A percentile compares a stretch with the other conserved stretches of the same genome.
phyloP scores from a whole-genome alignment of 352 stramenopile genomes.

The Pythium guiyangense region DNA sequence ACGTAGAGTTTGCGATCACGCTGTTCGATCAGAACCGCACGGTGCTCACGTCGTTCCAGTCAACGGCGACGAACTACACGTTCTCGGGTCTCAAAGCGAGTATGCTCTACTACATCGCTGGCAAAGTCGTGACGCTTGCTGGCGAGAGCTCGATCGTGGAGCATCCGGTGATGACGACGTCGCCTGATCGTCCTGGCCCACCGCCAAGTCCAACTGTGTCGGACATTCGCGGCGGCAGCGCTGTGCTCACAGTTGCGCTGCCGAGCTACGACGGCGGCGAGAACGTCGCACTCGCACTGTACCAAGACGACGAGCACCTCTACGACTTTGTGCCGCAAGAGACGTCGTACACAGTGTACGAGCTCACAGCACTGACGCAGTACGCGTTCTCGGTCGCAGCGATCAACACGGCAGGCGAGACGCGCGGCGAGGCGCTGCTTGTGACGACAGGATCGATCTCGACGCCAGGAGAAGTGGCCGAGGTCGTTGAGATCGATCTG shows the following conservation, averaged over 20 bases:
- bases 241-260: conserved; percentile 9
- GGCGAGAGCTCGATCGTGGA: conserved; percentile 16
- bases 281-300: conserved; percentile 26
- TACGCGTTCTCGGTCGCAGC: conserved; percentile 38
- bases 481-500: conserved; percentile 16
- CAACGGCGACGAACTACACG: background rate
- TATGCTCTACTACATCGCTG: conserved; percentile 21
- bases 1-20: conserved; percentile 21
- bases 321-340: conserved; percentile 20
- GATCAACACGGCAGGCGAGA: conserved; percentile 30
- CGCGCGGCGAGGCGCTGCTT: conserved; percentile 12
- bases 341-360: conserved; percentile 22
- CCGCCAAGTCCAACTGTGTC: conserved; percentile 13
- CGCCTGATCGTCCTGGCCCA: conserved; percentile 18
- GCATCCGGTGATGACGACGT: conserved; percentile 12
- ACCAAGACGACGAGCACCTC: conserved; percentile 14
- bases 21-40: background rate
- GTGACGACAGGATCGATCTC: conserved; percentile 33
- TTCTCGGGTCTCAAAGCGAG: conserved; percentile 21
- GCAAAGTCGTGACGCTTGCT: conserved; percentile 14
- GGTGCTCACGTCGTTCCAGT: background rate
- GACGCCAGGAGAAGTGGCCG: conserved; percentile 24
- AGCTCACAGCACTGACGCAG: conserved; percentile 24
- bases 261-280: conserved; percentile 40
- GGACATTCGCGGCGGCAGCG: conserved; percentile 25